Percentiles rank a stretch among this genome's conserved stretches.
phyloP scores from a whole-genome alignment of 2,329 filamentous ascomycete species.

The Exophiala mesophila region DNA sequence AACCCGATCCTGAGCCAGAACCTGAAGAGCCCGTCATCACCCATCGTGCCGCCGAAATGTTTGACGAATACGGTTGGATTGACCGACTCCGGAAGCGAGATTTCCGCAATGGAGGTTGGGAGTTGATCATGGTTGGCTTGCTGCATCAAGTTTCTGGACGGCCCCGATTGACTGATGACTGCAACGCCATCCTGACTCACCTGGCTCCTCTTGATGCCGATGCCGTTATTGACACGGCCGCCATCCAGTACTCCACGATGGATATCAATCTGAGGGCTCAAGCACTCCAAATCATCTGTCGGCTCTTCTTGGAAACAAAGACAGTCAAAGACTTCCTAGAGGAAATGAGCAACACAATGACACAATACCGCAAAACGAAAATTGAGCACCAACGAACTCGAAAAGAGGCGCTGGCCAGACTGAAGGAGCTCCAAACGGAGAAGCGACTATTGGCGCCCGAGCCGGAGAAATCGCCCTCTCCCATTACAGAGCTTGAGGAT shows the following conservation, averaged over 20 bases:
- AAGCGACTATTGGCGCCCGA: constrained; percentile 45
- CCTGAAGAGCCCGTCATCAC: constrained; percentile 35
- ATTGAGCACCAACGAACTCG: constrained; percentile 83
- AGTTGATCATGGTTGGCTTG: constrained; percentile 80
- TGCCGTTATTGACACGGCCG: constrained; percentile 69
- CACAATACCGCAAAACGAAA: constrained; percentile 87
- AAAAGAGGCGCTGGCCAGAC: constrained; percentile 51
- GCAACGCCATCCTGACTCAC: constrained; percentile 72
- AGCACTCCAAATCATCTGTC: constrained; percentile 77
- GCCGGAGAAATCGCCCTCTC: constrained; percentile 40
- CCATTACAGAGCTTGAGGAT: constrained; percentile 39
- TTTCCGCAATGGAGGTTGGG: constrained; percentile 83
- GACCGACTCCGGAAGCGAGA: constrained; percentile 76
- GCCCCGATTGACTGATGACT: constrained; percentile 62
- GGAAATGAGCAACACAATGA: constrained; percentile 90
- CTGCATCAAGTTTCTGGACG: constrained; percentile 78
- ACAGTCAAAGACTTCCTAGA: constrained; percentile 84
- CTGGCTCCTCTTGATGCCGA: constrained; percentile 75
- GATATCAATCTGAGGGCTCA: constrained; percentile 78
- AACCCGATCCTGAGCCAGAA: constrained; percentile 46
- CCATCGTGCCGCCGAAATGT: constrained; percentile 65
- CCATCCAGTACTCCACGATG: constrained; percentile 65
- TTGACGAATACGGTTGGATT: constrained; percentile 74
- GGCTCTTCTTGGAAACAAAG: constrained; percentile 81
- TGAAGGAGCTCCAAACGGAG: constrained; percentile 44